These are phyloP conservation scores for Diaporthe eres DNA, from an alignment of 2,329 filamentous ascomycete species.

Conservation along the genomic window DNA sequence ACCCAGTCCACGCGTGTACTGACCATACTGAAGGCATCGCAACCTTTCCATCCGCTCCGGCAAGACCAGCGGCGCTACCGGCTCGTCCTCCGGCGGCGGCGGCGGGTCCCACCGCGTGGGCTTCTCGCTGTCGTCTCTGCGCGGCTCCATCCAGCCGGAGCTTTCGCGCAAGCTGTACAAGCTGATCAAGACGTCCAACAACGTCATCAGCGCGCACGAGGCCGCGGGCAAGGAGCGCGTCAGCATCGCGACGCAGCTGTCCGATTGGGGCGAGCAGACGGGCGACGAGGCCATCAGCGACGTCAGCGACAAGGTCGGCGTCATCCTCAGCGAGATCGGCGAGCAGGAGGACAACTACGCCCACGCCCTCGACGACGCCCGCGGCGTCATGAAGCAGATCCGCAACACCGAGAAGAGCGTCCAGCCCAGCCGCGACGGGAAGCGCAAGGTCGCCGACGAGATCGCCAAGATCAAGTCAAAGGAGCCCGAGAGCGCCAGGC, in stretches of 20 bases:
- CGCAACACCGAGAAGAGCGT: slow-evolving; percentile 96
- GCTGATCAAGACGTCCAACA: slow-evolving; percentile 96
- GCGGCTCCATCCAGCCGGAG: slow-evolving; percentile 87
- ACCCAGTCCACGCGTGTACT: background rate
- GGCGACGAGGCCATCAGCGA: slow-evolving; percentile 89
- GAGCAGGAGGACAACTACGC: slow-evolving; percentile 94
- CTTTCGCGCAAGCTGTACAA: slow-evolving; percentile 90
- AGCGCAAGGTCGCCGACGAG: slow-evolving; percentile 90
- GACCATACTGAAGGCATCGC: slow-evolving; percentile 71
- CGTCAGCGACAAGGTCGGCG: slow-evolving; percentile 94
- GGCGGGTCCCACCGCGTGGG: slow-evolving; percentile 68
- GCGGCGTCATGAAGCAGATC: slow-evolving; percentile 88
- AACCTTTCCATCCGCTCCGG: slow-evolving; percentile 81
- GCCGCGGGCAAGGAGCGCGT: slow-evolving; percentile 86
- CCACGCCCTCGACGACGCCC: slow-evolving; percentile 87
- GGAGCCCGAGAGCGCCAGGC: slow-evolving; percentile 85
- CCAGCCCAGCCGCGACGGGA: slow-evolving; percentile 90
- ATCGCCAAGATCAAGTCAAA: slow-evolving; percentile 93
- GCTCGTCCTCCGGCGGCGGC: slow-evolving; percentile 54
- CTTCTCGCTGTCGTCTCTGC: slow-evolving; percentile 89
- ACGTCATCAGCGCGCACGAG: slow-evolving; percentile 87
- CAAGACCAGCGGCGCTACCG: slow-evolving; percentile 53
- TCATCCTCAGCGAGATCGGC: slow-evolving; percentile 91
- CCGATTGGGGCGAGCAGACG: slow-evolving; percentile 96
- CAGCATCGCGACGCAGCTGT: slow-evolving; percentile 89